Evolutionary conservation across 208 protist species (phyloP), one percentile per base, ranked within the genome.

Genomic region (Crithidia thermophila): DNA sequence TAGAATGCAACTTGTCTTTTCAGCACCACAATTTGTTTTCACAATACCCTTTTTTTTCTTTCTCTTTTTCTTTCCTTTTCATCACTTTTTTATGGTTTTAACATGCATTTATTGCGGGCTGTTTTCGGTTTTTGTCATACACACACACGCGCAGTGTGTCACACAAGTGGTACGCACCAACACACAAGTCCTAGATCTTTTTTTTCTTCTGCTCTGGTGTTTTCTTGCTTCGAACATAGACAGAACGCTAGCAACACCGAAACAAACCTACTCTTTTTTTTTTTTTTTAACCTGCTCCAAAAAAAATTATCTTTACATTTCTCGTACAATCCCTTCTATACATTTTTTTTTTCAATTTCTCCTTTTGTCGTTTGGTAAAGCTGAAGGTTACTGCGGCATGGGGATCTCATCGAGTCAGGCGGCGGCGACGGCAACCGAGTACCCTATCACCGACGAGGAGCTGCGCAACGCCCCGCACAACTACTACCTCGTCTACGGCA

Each of bases 401-500:
- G 68, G 68, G 7, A 68, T 63, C 49, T 1, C 3, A 6, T 10
- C 70, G 13, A 76, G 55, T 47, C 68, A 63, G 7, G 25, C 25
- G 31, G 49, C 40, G 61, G 21, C 25, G n/a, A 18, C 34, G 33
- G 39, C 3, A 18, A 16, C 25, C 20, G 30, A 27, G 9, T 60
- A 49, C 28, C 3, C 57, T 4, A 43, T 75, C 43, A 25, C 10
- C 31, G 53, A 75, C 33, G 37, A 58, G 14, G 68, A 75, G 61
- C 59, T 75, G 50, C 60, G 60, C 49, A 49, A 67, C 28, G 60
- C 47, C 16, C 82, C 87, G 6, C 72, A 67, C 30, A 79, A 69
- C 45, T 90, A 82, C 56, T 93, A 87, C 63, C 67, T 93, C 20
- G 79, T 93, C 27, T 68, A 80, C 16, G 84, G 87, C 51, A 67